These are phyloP conservation scores for Platismatia glauca DNA, from an alignment of 495 filamentous ascomycete genomes.

Conservation along the genomic window DNA sequence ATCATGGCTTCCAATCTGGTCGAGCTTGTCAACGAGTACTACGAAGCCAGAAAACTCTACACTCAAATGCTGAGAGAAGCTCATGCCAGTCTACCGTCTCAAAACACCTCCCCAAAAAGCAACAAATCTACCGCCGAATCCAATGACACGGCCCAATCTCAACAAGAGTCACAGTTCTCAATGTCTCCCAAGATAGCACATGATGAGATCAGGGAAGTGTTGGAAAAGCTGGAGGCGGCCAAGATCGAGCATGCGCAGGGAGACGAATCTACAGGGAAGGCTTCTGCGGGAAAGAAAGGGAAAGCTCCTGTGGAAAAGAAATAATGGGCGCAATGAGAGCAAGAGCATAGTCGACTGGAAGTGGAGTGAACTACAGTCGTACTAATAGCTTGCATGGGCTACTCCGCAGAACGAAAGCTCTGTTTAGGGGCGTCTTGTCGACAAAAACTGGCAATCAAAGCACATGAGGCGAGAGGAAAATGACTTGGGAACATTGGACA, in stretches of 20 bases:
- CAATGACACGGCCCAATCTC: neutral
- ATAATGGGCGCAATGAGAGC: neutral
- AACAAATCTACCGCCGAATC: neutral
- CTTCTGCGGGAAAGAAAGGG: neutral
- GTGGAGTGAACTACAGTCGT: neutral
- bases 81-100: neutral
- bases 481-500: no score
- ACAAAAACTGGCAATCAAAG: neutral
- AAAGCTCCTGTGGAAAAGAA: neutral
- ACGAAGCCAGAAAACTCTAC: conserved; percentile 3
- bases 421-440: neutral
- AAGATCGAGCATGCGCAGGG: neutral
- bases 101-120: neutral
- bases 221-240: neutral
- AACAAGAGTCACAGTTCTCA: neutral
- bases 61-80: neutral
- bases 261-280: neutral
- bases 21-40: conserved; percentile 7
- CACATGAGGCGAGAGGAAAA: neutral
- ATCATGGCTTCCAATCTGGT: neutral
- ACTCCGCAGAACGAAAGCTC: neutral
- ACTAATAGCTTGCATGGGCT: neutral
- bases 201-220: neutral
- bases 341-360: neutral
- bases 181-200: neutral